Percentiles rank a stretch among this genome's conserved stretches.
phyloP scores from a whole-genome alignment of 306 rosid genomes.

The Vicia sativa region DNA sequence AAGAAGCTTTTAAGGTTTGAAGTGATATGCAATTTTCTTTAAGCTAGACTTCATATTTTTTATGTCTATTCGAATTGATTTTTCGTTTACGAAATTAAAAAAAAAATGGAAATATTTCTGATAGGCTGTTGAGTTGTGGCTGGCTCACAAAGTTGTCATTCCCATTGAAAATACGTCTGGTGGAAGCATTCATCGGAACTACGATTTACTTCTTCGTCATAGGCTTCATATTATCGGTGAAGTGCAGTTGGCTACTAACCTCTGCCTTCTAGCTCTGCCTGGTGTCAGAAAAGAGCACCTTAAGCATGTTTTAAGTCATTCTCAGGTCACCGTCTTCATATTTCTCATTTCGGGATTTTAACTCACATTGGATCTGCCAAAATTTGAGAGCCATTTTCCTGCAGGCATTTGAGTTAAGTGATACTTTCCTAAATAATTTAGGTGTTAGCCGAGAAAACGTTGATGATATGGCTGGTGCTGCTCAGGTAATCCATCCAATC shows the following conservation, averaged over 20 bases:
- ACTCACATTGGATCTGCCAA: conserved; percentile 22
- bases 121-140: conserved; percentile 80
- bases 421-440: conserved; percentile 55
- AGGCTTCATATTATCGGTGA: conserved; percentile 84
- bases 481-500: conserved; percentile 51
- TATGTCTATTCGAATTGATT: neutral
- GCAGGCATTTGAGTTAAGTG: conserved; percentile 70
- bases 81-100: conserved; percentile 10
- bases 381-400: conserved; percentile 23
- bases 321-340: conserved; percentile 51
- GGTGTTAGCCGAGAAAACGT: conserved; percentile 58
- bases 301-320: conserved; percentile 71
- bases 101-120: neutral
- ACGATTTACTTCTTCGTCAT: conserved; percentile 82
- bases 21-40: conserved; percentile 31
- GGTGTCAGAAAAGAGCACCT: conserved; percentile 60
- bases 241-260: conserved; percentile 62
- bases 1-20: conserved; percentile 71
- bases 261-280: conserved; percentile 72
- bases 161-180: conserved; percentile 73
- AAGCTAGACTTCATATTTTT: neutral
- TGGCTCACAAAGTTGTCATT: conserved; percentile 65
- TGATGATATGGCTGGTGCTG: conserved; percentile 71
- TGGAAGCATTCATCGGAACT: conserved; percentile 77
- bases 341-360: conserved; percentile 15